phyloP scores from a whole-genome alignment of 73 alveolate genomes.

The Paramecium pentaurelia region DNA sequence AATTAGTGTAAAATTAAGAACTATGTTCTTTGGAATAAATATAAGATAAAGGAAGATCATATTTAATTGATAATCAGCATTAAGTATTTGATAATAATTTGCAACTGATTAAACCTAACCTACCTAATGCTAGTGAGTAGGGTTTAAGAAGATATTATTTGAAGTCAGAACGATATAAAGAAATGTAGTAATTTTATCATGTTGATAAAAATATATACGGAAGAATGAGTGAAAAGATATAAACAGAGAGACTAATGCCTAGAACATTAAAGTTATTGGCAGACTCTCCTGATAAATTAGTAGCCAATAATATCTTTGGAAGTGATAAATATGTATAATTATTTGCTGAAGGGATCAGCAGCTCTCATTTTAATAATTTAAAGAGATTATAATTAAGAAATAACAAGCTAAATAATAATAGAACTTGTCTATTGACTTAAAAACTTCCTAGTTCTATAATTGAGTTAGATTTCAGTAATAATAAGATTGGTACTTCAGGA shows the following conservation, averaged over 20 bases:
- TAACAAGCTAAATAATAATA: not conserved
- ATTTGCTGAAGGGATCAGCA: constrained; percentile 24
- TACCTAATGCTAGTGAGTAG: not conserved
- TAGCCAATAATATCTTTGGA: constrained; percentile 31
- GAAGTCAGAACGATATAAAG: not conserved
- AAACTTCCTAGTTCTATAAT: not conserved
- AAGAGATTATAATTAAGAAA: not conserved
- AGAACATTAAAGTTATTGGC: not conserved
- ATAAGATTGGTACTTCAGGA: constrained; percentile 7
- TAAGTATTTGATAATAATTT: not conserved
- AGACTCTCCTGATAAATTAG: not conserved
- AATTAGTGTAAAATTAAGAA: not conserved
- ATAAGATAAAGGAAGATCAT: not conserved
- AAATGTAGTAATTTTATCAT: not conserved
- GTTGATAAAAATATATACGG: constrained; percentile 38
- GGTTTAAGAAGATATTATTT: not conserved
- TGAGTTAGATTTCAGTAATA: constrained; percentile 25
- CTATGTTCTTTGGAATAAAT: not conserved
- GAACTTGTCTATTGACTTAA: not conserved
- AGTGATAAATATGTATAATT: constrained; percentile 3
- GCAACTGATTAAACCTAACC: not conserved
- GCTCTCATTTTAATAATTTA: not conserved
- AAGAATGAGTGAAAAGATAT: not conserved
- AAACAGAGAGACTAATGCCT: constrained; percentile 18
- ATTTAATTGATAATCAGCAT: not conserved